These are phyloP conservation scores for Cucumis melo DNA, from an alignment of 306 rosid species.

Conservation along the genomic window DNA sequence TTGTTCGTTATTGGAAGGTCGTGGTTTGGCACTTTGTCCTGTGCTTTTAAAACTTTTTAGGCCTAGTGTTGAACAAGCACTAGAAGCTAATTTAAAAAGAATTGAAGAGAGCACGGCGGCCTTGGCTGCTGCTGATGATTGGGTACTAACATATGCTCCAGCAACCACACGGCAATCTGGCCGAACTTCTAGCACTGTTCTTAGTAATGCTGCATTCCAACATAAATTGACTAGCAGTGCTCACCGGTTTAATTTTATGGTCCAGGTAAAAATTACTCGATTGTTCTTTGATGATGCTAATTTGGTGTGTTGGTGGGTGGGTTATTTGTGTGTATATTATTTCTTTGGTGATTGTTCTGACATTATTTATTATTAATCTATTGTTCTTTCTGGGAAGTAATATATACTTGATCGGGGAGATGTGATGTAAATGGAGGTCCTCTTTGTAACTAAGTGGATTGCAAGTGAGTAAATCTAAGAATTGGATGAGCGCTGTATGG, in stretches of 20 bases:
- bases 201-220: slow-evolving; percentile 43
- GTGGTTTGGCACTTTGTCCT: slow-evolving; percentile 91
- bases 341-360: not conserved
- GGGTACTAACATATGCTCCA: slow-evolving; percentile 67
- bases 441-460: not conserved
- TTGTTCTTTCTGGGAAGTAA: not conserved
- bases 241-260: slow-evolving; percentile 97
- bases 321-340: not conserved
- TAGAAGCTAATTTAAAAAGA: slow-evolving; percentile 85
- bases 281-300: not conserved
- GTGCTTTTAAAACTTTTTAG: slow-evolving; percentile 86
- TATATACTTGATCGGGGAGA: not conserved
- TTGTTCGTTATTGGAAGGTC: slow-evolving; percentile 87
- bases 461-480: not conserved
- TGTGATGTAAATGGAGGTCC: not conserved
- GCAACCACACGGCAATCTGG: slow-evolving; percentile 50
- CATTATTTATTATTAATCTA: not conserved
- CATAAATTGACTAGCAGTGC: slow-evolving; percentile 92
- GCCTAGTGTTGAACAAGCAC: slow-evolving; percentile 97
- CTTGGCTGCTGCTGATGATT: slow-evolving; percentile 96
- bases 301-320: not conserved
- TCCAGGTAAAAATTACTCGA: slow-evolving; percentile 56
- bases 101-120: slow-evolving; percentile 98
- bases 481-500: not conserved
- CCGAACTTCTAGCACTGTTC: slow-evolving; percentile 35